phyloP scores from a whole-genome alignment of 2,329 filamentous ascomycete species.

The Xylaria sp. region DNA sequence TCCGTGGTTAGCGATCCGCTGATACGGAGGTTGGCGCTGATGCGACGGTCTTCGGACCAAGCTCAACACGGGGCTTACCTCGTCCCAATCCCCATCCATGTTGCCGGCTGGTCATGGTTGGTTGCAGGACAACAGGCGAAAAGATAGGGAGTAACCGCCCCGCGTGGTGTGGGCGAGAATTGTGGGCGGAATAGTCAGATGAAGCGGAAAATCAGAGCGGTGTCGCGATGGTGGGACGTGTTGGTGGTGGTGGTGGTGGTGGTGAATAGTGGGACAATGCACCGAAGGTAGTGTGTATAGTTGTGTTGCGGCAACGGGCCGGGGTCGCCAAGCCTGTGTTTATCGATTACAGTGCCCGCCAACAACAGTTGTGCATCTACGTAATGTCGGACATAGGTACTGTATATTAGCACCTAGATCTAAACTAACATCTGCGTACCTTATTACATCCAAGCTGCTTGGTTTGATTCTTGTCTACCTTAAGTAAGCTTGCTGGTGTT shows the following conservation, averaged over 20 bases:
- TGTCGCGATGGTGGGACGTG: slow-evolving; percentile 19
- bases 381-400: no score
- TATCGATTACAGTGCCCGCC: not conserved
- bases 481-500: no score
- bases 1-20: not conserved
- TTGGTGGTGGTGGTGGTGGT: slow-evolving; percentile 7
- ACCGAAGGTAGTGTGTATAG: not conserved
- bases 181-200: not conserved
- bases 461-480: no score
- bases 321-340: not conserved
- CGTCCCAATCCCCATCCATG: slow-evolving; percentile 76
- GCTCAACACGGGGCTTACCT: slow-evolving; percentile 57
- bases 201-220: not conserved
- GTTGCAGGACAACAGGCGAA: slow-evolving; percentile 1
- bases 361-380: not conserved
- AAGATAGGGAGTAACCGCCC: slow-evolving; percentile 13
- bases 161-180: slow-evolving; percentile 8
- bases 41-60: not conserved
- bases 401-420: no score
- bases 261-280: not conserved
- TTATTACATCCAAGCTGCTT: no score
- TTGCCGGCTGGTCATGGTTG: slow-evolving; percentile 48
- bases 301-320: not conserved
- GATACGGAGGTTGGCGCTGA: not conserved
- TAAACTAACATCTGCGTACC: no score